Percentiles rank a stretch among this genome's conserved stretches.
These are phyloP conservation scores for Pichia sp. DNA, from an alignment of 1,139 yeast species.

Conservation along the genomic window DNA sequence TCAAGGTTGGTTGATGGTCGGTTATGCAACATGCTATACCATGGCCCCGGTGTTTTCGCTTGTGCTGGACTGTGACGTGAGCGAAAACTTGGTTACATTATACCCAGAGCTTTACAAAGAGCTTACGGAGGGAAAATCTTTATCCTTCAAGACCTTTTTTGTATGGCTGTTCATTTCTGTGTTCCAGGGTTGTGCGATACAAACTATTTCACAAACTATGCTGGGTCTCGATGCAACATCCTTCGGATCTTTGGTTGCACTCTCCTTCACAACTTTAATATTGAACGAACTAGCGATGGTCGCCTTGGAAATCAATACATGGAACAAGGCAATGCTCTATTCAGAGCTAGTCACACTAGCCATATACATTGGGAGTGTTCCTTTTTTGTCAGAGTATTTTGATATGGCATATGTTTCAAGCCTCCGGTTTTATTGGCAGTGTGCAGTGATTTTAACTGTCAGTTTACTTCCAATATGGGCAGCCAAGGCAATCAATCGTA, in stretches of 20 bases:
- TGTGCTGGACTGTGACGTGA: slow-evolving; percentile 87
- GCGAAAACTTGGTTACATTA: slow-evolving; percentile 77
- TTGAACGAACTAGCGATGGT: slow-evolving; percentile 91
- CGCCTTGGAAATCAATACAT: slow-evolving; percentile 80
- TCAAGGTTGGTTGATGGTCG: slow-evolving; percentile 98
- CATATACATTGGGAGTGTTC: slow-evolving; percentile 66
- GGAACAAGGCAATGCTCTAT: slow-evolving; percentile 75
- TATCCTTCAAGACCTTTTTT: slow-evolving; percentile 82
- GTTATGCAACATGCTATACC: slow-evolving; percentile 93
- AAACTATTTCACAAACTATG: slow-evolving; percentile 69
- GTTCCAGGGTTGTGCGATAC: slow-evolving; percentile 81
- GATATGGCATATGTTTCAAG: slow-evolving; percentile 59
- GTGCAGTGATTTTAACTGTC: slow-evolving; percentile 52
- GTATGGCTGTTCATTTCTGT: slow-evolving; percentile 86
- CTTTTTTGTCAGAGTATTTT: slow-evolving; percentile 79
- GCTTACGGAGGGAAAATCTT: slow-evolving; percentile 76
- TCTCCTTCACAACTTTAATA: slow-evolving; percentile 74
- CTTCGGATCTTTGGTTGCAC: slow-evolving; percentile 74
- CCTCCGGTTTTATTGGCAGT: slow-evolving; percentile 62
- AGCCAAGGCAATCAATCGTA: slow-evolving; percentile 64
- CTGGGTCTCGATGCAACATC: slow-evolving; percentile 50
- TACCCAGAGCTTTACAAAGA: slow-evolving; percentile 96
- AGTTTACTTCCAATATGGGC: slow-evolving; percentile 90
- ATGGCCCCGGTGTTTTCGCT: slow-evolving; percentile 98
- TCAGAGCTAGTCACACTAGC: slow-evolving; percentile 66